Evolutionary conservation across 805 yeast genomes (phyloP).

Genomic region (Zygotorulaspora sp.): DNA sequence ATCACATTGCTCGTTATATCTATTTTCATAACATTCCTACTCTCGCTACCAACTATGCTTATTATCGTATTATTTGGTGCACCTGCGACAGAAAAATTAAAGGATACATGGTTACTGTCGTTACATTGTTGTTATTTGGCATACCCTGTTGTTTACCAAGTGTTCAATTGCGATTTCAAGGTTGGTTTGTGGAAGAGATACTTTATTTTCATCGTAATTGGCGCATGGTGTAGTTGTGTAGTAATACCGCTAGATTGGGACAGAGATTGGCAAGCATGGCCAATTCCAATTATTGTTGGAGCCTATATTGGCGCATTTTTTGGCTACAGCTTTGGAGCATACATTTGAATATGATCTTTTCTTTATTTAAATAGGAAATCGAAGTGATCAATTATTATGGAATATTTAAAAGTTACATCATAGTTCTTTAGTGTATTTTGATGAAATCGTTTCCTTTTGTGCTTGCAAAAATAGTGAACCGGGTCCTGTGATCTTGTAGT

Average conservation of each 20-base stretch:
- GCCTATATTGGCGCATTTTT: constrained; percentile 65
- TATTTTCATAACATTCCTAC: constrained; percentile 21
- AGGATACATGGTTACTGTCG: constrained; percentile 57
- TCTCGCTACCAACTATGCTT: constrained; percentile 28
- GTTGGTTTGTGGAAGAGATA: constrained; percentile 42
- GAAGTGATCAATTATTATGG: no score
- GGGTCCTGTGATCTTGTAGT: constrained; percentile 31
- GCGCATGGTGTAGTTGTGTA: constrained; percentile 89
- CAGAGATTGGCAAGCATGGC: constrained; percentile 95
- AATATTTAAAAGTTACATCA: no score
- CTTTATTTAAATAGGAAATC: no score
- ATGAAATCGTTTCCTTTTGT: constrained; percentile 14
- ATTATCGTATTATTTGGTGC: constrained; percentile 71
- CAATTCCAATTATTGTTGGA: constrained; percentile 79
- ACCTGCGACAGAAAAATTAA: constrained; percentile 52
- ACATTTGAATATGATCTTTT: constrained; percentile 26
- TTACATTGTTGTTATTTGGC: constrained; percentile 57
- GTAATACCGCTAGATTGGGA: constrained; percentile 99
- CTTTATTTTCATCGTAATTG: constrained; percentile 41
- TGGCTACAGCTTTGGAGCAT: constrained; percentile 48
- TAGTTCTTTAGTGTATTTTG: no score
- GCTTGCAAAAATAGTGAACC: constrained; percentile 31
- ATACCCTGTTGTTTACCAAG: constrained; percentile 61
- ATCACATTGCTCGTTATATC: constrained; percentile 23
- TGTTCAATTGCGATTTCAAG: constrained; percentile 47